Evolutionary conservation across 345 rosid genomes (phyloP).

Genomic region (Heritiera littoralis): DNA sequence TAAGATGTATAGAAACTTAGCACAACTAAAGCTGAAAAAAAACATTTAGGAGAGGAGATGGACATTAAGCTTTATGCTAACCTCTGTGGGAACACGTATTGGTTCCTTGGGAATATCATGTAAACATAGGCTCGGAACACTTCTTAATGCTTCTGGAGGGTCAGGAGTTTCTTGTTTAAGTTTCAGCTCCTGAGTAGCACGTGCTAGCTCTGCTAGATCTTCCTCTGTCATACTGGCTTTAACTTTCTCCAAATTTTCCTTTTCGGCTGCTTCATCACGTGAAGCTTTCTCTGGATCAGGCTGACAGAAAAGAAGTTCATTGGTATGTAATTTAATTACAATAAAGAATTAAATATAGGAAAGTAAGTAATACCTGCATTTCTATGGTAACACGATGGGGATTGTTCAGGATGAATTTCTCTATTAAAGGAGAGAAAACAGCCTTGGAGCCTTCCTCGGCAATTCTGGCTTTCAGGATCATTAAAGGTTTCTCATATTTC

Average conservation of each 20-base stretch:
- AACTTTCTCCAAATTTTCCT: conserved; percentile 60
- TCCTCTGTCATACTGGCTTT: conserved; percentile 85
- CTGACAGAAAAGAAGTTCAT: conserved; percentile 44
- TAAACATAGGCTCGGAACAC: conserved; percentile 78
- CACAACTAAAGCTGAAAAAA: conserved; percentile 1
- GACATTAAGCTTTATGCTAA: conserved; percentile 28
- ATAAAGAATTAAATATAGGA: conserved; percentile 16
- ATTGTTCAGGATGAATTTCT: conserved; percentile 80
- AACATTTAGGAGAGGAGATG: conserved; percentile 17
- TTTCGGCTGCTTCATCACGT: conserved; percentile 81
- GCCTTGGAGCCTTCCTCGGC: conserved; percentile 88
- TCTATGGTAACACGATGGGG: conserved; percentile 85
- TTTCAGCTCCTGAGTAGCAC: conserved; percentile 80
- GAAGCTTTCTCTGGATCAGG: conserved; percentile 93
- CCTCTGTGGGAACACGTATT: conserved; percentile 73
- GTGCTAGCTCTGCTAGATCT: conserved; percentile 89
- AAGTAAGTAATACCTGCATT: conserved; percentile 69
- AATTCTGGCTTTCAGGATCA: conserved; percentile 75
- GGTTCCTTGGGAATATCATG: conserved; percentile 91
- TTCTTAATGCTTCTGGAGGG: conserved; percentile 83
- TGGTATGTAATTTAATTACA: conserved; percentile 22
- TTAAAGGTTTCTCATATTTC: conserved; percentile 83
- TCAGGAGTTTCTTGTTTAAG: conserved; percentile 96
- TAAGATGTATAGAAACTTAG: not conserved
- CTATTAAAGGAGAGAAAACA: conserved; percentile 89